Conservation (phyloP, 1,284 basidiomycete genomes). For the Macrocystidia cucumis region DNA sequence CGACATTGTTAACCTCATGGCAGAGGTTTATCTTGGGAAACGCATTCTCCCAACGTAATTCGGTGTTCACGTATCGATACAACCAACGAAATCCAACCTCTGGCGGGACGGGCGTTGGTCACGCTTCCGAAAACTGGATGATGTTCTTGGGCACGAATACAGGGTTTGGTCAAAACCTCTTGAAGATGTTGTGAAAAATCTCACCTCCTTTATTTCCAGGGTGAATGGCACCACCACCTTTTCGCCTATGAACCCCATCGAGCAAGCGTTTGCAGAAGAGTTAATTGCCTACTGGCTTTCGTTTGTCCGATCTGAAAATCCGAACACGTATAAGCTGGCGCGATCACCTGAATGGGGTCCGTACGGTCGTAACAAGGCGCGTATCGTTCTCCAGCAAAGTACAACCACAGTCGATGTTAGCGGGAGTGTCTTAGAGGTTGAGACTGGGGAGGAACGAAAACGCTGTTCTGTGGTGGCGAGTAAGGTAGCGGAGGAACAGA, state of each 20-base stretch:
- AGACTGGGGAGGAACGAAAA: constrained; percentile 27
- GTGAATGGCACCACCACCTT: constrained; percentile 32
- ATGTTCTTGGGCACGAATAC: constrained; percentile 53
- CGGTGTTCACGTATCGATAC: constrained; percentile 46
- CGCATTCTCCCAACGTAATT: constrained; percentile 25
- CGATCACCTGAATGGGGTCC: constrained; percentile 36
- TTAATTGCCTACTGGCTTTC: constrained; percentile 56
- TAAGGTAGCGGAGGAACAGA: constrained; percentile 22
- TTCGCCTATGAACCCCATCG: constrained; percentile 22
- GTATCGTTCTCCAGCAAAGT: constrained; percentile 41
- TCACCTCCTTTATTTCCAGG: constrained; percentile 15
- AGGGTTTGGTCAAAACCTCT: constrained; percentile 28
- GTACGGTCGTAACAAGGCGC: constrained; percentile 20
- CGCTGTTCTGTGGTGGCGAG: constrained; percentile 28
- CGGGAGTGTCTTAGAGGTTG: constrained; percentile 34
- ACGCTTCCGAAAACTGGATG: constrained; percentile 58
- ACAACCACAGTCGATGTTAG: constrained; percentile 22
- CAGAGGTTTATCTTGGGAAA: constrained; percentile 41
- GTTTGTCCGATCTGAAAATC: constrained; percentile 44
- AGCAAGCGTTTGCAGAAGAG: constrained; percentile 42
- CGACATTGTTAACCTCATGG: not conserved
- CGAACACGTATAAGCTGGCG: constrained; percentile 41
- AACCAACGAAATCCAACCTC: constrained; percentile 43
- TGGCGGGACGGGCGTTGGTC: constrained; percentile 26
- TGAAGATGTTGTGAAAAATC: not conserved